Conservation (phyloP, 169 alveolate genomes). For the Plasmodium fragile region DNA sequence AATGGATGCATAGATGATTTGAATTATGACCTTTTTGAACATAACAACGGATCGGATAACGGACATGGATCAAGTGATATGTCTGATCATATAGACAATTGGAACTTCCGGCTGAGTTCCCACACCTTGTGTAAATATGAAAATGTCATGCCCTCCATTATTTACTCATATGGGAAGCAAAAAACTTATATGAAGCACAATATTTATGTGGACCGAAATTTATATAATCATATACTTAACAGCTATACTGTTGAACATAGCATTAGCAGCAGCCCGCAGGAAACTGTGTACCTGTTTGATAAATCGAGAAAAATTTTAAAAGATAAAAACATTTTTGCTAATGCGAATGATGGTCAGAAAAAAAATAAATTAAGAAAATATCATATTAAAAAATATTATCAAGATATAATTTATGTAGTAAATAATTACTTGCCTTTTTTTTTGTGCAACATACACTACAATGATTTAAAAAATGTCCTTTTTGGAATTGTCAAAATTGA, state of each 20-base stretch:
- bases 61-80: background rate
- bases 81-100: slow-evolving; percentile 5
- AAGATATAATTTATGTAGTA: slow-evolving; percentile 50
- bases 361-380: slow-evolving; percentile 19
- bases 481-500: slow-evolving; percentile 73
- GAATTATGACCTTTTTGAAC: background rate
- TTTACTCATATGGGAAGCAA: slow-evolving; percentile 72
- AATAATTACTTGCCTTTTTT: slow-evolving; percentile 46
- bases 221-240: slow-evolving; percentile 48
- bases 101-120: slow-evolving; percentile 1
- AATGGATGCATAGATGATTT: background rate
- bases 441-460: slow-evolving; percentile 42
- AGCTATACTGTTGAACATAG: slow-evolving; percentile 9
- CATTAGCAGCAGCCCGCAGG: slow-evolving; percentile 13
- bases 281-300: slow-evolving; percentile 43
- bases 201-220: slow-evolving; percentile 45
- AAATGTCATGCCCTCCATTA: slow-evolving; percentile 66
- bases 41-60: background rate
- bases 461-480: slow-evolving; percentile 71
- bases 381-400: slow-evolving; percentile 50
- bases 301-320: slow-evolving; percentile 28
- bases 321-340: slow-evolving; percentile 33
- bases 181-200: slow-evolving; percentile 56
- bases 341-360: background rate
- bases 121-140: slow-evolving; percentile 28